These are phyloP conservation scores for Suillus subluteus DNA, from an alignment of 768 basidiomycete species.

Conservation along the genomic window DNA sequence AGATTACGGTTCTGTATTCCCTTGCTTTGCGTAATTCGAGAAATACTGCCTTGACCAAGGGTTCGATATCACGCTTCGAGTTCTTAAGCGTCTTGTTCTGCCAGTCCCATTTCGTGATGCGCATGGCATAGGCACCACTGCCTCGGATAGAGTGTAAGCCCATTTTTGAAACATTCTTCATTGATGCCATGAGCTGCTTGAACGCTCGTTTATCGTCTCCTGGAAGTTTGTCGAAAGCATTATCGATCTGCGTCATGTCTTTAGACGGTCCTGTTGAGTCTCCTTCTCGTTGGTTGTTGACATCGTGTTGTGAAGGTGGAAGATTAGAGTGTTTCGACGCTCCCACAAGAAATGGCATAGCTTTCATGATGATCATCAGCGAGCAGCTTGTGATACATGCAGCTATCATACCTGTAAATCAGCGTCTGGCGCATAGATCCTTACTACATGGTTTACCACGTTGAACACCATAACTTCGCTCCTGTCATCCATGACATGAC, in stretches of 20 bases:
- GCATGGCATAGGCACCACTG: not conserved
- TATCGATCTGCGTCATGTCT: not conserved
- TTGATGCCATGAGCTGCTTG: not conserved
- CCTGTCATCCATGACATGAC: not conserved
- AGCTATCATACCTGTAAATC: not conserved
- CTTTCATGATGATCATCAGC: not conserved
- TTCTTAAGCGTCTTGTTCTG: not conserved
- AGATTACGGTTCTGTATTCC: not conserved
- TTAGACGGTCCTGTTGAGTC: not conserved
- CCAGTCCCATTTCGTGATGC: not conserved
- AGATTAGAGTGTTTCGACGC: not conserved
- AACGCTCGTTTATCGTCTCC: not conserved
- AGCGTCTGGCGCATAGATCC: not conserved
- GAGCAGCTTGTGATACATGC: not conserved
- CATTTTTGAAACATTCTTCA: not conserved
- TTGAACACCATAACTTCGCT: not conserved
- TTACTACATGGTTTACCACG: not conserved
- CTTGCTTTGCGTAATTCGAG: conserved; percentile 1
- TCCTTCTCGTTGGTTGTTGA: not conserved
- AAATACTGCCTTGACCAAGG: not conserved
- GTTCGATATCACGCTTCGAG: not conserved
- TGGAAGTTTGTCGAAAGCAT: not conserved
- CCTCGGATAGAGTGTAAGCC: not conserved
- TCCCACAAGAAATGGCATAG: not conserved
- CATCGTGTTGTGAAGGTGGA: not conserved